phyloP scores from a whole-genome alignment of 805 yeast genomes.

The Metschnikowia lunata region DNA sequence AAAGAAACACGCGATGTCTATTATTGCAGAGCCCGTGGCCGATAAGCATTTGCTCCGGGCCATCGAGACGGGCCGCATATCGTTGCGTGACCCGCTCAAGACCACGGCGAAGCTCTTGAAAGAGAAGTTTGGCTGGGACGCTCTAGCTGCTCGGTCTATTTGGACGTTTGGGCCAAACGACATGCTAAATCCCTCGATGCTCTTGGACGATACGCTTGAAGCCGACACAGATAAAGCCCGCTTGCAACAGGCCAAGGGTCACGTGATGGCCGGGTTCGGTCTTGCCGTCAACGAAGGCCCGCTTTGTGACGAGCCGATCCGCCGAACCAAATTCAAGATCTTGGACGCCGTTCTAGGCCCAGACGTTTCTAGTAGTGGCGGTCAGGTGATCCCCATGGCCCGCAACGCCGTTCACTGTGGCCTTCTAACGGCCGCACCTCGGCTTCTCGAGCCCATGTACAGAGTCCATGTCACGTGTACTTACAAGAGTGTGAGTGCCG shows the following conservation, averaged over 20 bases:
- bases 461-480: conserved; percentile 55
- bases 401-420: conserved; percentile 84
- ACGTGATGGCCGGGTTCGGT: conserved; percentile 71
- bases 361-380: conserved; percentile 47
- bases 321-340: conserved; percentile 66
- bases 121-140: conserved; percentile 70
- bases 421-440: conserved; percentile 70
- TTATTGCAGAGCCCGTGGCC: conserved; percentile 73
- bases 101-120: conserved; percentile 52
- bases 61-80: conserved; percentile 47
- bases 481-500: conserved; percentile 41
- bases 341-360: conserved; percentile 54
- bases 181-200: conserved; percentile 43
- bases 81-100: conserved; percentile 33
- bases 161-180: conserved; percentile 72
- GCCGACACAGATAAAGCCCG: conserved; percentile 60
- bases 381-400: conserved; percentile 77
- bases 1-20: conserved; percentile 53
- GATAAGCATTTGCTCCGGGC: conserved; percentile 46
- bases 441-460: conserved; percentile 78
- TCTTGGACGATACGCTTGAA: conserved; percentile 67
- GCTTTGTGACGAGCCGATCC: conserved; percentile 77
- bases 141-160: conserved; percentile 73
- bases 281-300: conserved; percentile 90
- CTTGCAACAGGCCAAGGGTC: conserved; percentile 44